Evolutionary conservation across 352 stramenopile genomes (phyloP).

Genomic region (Phytophthora pisi): DNA sequence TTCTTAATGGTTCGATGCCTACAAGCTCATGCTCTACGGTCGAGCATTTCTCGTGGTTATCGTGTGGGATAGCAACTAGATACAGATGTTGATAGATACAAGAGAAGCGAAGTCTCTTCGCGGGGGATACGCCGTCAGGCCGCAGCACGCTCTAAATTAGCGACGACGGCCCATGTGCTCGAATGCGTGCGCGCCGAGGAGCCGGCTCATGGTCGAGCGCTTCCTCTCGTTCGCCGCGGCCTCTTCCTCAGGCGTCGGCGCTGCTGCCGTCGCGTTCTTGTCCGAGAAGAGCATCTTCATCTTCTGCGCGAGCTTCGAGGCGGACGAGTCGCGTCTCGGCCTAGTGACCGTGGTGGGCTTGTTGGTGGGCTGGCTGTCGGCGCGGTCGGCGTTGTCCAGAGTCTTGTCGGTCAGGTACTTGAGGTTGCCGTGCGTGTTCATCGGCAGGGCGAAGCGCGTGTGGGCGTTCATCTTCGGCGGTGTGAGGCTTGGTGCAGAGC

Average conservation of each 20-base stretch:
- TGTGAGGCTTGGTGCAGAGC: not conserved
- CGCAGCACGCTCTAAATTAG: no score
- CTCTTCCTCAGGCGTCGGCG: conserved; percentile 8
- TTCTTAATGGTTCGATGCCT: not conserved
- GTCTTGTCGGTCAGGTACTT: conserved; percentile 24
- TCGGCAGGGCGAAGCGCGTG: conserved; percentile 21
- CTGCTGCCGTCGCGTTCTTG: conserved; percentile 7
- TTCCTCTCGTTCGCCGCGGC: conserved; percentile 20
- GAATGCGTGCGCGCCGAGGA: conserved; percentile 22
- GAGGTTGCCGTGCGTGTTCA: conserved; percentile 33
- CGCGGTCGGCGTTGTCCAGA: conserved; percentile 6
- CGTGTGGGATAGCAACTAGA: not conserved
- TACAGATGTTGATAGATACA: not conserved
- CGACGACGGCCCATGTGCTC: conserved; percentile 19
- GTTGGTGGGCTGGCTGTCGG: not conserved
- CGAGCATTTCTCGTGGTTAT: not conserved
- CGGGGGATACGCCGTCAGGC: no score
- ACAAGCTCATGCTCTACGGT: not conserved
- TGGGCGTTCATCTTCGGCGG: conserved; percentile 23
- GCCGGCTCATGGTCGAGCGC: conserved; percentile 15
- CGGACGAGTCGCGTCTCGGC: conserved; percentile 8
- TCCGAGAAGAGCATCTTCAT: conserved; percentile 21
- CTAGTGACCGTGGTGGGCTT: no score
- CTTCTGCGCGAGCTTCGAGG: conserved; percentile 24
- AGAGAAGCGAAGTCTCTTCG: not conserved